Conservation (phyloP, 2,329 filamentous ascomycete species). For the Mycocentrospora acerina region DNA sequence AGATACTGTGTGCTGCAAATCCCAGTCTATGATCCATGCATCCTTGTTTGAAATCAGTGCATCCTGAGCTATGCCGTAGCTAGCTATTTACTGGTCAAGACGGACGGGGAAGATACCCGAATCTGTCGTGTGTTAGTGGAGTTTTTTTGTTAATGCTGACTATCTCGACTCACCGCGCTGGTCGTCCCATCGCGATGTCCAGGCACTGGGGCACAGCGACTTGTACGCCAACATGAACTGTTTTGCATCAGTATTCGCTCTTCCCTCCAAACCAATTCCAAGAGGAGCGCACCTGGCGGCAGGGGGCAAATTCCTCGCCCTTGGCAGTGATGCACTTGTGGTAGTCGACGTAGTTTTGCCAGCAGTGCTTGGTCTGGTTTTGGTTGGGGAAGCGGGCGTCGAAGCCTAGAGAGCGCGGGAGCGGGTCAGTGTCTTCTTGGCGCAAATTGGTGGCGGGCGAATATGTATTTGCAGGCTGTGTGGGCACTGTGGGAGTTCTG, state of each 20-base stretch:
- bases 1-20: constrained; percentile 25
- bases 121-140: constrained; percentile 22
- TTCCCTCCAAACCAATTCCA: neutral
- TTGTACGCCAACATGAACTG: constrained; percentile 97
- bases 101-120: constrained; percentile 40
- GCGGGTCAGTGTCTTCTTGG: constrained; percentile 15
- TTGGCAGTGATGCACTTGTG: constrained; percentile 99
- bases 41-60: constrained; percentile 19
- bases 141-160: neutral
- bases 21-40: constrained; percentile 24
- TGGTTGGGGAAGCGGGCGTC: constrained; percentile 98
- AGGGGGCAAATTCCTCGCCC: constrained; percentile 97
- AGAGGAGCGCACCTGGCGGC: constrained; percentile 73
- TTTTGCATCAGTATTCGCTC: constrained; percentile 16
- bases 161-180: constrained; percentile 73
- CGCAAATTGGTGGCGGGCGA: neutral
- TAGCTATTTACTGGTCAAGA: constrained; percentile 38
- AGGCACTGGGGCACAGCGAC: constrained; percentile 93
- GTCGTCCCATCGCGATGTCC: constrained; percentile 94
- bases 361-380: constrained; percentile 99
- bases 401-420: constrained; percentile 66
- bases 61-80: constrained; percentile 12
- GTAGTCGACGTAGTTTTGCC: constrained; percentile 99
- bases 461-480: constrained; percentile 5
- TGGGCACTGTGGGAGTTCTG: constrained; percentile 9